Evolutionary conservation across 495 filamentous ascomycete species (phyloP).

Genomic region (Beverwykella pulmonaria): DNA sequence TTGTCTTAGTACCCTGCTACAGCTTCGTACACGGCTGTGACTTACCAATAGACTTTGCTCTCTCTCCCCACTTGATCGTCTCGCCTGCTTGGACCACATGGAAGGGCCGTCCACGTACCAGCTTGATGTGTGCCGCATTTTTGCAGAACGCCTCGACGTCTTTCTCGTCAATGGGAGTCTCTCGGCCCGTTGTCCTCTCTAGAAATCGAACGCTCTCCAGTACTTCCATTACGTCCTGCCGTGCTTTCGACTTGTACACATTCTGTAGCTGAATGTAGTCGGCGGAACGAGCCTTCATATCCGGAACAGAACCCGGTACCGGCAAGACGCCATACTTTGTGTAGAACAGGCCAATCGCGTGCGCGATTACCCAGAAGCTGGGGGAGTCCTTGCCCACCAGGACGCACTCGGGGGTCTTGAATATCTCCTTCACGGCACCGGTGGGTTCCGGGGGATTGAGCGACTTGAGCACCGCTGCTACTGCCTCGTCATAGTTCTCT

Average conservation of each 20-base stretch:
- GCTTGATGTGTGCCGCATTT: constrained; percentile 88
- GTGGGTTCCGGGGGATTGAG: constrained; percentile 68
- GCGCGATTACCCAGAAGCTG: constrained; percentile 87
- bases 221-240: constrained; percentile 77
- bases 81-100: constrained; percentile 48
- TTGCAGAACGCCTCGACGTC: constrained; percentile 96
- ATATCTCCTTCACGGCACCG: constrained; percentile 72
- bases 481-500: constrained; percentile 96
- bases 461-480: constrained; percentile 81
- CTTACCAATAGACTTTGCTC: constrained; percentile 42
- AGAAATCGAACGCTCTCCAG: constrained; percentile 65
- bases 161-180: constrained; percentile 60
- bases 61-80: constrained; percentile 42
- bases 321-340: constrained; percentile 70
- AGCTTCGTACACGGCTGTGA: neutral
- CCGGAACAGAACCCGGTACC: constrained; percentile 83
- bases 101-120: constrained; percentile 68
- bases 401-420: constrained; percentile 65
- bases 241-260: constrained; percentile 89
- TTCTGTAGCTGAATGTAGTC: constrained; percentile 93
- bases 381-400: constrained; percentile 51
- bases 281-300: constrained; percentile 95
- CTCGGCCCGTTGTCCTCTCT: constrained; percentile 56
- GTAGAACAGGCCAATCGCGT: constrained; percentile 78
- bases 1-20: neutral